Percentiles rank a stretch among this genome's conserved stretches.
Conservation (phyloP, 177 flowering plant species). For the Vitis hybrid region DNA sequence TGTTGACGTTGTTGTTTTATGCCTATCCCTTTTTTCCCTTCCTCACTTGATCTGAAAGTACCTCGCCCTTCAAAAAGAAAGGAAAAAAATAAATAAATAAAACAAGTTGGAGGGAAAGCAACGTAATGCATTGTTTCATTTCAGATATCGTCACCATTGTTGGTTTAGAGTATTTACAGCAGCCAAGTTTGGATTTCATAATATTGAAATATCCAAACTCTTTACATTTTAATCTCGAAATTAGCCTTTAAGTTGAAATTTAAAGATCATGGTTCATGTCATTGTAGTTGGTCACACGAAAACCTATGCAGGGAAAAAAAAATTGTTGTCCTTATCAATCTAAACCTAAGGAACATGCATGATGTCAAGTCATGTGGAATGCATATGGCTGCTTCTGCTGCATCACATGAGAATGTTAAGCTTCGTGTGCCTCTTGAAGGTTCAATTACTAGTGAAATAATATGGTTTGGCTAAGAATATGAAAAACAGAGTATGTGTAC, state of each 20-base stretch:
- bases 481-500: too few relatives aligned
- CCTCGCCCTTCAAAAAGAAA: too few relatives aligned
- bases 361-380: constrained; percentile 88
- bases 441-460: too few relatives aligned
- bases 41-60: too few relatives aligned
- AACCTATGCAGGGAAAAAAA: constrained; percentile 37
- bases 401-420: constrained; percentile 85
- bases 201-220: neutral
- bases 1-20: too few relatives aligned
- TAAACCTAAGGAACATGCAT: constrained; percentile 93
- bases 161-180: neutral
- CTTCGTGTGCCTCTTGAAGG: constrained; percentile 82
- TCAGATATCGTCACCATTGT: too few relatives aligned
- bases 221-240: neutral
- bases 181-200: neutral
- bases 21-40: too few relatives aligned
- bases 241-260: neutral
- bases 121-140: too few relatives aligned
- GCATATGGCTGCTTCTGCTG: constrained; percentile 94
- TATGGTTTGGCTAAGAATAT: too few relatives aligned
- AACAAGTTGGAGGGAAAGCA: too few relatives aligned
- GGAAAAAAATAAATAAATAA: too few relatives aligned
- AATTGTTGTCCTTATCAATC: constrained; percentile 84
- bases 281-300: neutral
- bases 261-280: neutral